A percentile compares a stretch with the other conserved stretches of the same genome.
These are phyloP conservation scores for Clarireedia hainanense DNA, from an alignment of 2,329 filamentous ascomycete species.

Conservation along the genomic window DNA sequence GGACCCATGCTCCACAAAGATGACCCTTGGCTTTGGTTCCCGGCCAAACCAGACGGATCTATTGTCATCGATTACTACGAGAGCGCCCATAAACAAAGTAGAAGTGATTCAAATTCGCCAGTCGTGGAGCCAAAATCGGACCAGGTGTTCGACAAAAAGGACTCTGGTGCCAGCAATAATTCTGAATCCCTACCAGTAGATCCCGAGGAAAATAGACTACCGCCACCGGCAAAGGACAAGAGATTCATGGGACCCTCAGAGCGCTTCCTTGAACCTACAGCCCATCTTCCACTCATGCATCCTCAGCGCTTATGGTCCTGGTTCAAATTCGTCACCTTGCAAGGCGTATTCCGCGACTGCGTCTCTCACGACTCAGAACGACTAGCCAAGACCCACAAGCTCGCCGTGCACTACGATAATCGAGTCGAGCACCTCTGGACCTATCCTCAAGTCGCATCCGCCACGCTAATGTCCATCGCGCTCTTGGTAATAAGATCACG, in stretches of 20 bases:
- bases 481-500: neutral
- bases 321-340: slow-evolving; percentile 19
- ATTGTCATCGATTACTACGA: slow-evolving; percentile 17
- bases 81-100: neutral
- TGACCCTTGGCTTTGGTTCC: slow-evolving; percentile 21
- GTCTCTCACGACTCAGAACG: slow-evolving; percentile 9
- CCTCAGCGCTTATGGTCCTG: slow-evolving; percentile 15
- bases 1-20: slow-evolving; percentile 30
- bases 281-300: slow-evolving; percentile 15
- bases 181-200: neutral
- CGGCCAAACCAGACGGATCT: slow-evolving; percentile 19
- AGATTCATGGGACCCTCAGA: slow-evolving; percentile 10
- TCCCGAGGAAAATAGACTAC: neutral
- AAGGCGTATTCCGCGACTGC: slow-evolving; percentile 19
- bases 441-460: slow-evolving; percentile 40
- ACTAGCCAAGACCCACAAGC: slow-evolving; percentile 11
- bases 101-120: neutral
- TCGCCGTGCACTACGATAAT: slow-evolving; percentile 57
- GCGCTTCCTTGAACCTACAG: slow-evolving; percentile 14
- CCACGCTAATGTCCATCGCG: slow-evolving; percentile 33
- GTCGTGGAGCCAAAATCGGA: neutral
- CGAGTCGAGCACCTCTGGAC: slow-evolving; percentile 55
- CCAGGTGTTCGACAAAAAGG: neutral
- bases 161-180: neutral
- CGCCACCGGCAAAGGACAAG: neutral